Conservation (phyloP, 129 eudicot genomes). For the Pittosporum tobira region DNA sequence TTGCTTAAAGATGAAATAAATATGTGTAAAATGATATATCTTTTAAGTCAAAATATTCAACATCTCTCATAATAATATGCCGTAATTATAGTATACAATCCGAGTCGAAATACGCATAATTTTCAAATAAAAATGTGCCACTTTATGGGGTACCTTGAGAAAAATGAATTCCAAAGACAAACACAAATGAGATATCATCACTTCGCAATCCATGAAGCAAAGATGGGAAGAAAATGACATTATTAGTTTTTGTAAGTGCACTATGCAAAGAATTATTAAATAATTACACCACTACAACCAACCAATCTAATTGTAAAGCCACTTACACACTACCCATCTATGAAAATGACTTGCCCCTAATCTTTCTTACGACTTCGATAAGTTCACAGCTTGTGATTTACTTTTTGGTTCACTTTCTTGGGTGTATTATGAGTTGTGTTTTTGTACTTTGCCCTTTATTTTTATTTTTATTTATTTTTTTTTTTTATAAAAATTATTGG, state of each 20-base stretch:
- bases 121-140: too few species aligned
- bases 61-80: too few species aligned
- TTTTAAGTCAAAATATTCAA: too few species aligned
- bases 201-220: background rate
- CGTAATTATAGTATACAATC: too few species aligned
- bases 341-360: constrained; percentile 28
- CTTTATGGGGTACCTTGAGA: too few species aligned
- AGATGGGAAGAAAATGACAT: background rate
- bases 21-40: too few species aligned
- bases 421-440: background rate
- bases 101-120: too few species aligned
- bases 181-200: too few species aligned
- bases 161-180: too few species aligned
- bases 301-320: constrained; percentile 18
- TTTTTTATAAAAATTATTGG: too few species aligned
- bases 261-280: constrained; percentile 6
- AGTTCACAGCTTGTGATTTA: background rate
- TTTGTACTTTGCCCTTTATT: background rate
- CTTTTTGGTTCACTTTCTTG: background rate
- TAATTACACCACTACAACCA: constrained; percentile 11
- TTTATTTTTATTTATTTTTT: too few species aligned
- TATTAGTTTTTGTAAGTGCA: constrained; percentile 9
- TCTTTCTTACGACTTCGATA: constrained; percentile 7
- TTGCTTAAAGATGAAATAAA: too few species aligned
- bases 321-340: background rate